phyloP scores from a whole-genome alignment of 2,329 filamentous ascomycete genomes.

The Phyllosticta citrichinensis region DNA sequence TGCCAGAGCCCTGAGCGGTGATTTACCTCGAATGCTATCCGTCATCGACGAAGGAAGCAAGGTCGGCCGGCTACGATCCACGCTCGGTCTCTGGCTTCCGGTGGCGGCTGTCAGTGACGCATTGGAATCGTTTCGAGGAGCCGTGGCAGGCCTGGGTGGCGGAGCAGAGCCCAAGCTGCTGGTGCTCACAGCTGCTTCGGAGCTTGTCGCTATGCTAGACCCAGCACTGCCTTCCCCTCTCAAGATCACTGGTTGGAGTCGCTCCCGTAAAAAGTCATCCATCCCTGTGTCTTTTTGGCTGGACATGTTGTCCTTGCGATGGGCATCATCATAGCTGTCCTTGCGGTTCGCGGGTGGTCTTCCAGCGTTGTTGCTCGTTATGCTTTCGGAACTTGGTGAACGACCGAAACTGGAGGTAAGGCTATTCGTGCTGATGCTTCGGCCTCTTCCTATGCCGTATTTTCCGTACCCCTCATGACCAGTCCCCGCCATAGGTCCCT shows the following conservation, averaged over 20 bases:
- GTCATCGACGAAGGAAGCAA: conserved; percentile 30
- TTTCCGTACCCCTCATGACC: conserved; percentile 80
- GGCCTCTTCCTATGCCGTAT: conserved; percentile 50
- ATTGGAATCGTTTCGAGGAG: conserved; percentile 2
- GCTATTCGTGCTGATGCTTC: conserved; percentile 51
- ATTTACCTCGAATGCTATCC: conserved; percentile 21
- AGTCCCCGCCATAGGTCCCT: conserved; percentile 83
- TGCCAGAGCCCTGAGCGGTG: conserved; percentile 19
- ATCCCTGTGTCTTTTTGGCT: conserved; percentile 33
- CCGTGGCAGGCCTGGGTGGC: background rate
- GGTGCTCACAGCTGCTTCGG: conserved; percentile 26
- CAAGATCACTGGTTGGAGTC: conserved; percentile 34
- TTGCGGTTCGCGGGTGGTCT: conserved; percentile 30
- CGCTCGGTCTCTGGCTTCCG: conserved; percentile 17
- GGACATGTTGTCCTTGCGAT: conserved; percentile 33
- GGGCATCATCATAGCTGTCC: conserved; percentile 31
- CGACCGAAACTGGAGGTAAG: conserved; percentile 36
- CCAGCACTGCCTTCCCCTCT: conserved; percentile 34
- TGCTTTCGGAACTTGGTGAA: conserved; percentile 35
- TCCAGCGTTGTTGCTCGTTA: conserved; percentile 24
- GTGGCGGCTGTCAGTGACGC: background rate
- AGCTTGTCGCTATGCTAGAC: conserved; percentile 10
- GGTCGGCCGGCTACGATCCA: conserved; percentile 18
- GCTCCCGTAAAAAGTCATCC: conserved; percentile 37
- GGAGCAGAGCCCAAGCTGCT: conserved; percentile 24